A percentile compares a stretch with the other conserved stretches of the same genome.
Conservation (phyloP, 139 green algal genomes). For the Volvox reticuliferus region DNA sequence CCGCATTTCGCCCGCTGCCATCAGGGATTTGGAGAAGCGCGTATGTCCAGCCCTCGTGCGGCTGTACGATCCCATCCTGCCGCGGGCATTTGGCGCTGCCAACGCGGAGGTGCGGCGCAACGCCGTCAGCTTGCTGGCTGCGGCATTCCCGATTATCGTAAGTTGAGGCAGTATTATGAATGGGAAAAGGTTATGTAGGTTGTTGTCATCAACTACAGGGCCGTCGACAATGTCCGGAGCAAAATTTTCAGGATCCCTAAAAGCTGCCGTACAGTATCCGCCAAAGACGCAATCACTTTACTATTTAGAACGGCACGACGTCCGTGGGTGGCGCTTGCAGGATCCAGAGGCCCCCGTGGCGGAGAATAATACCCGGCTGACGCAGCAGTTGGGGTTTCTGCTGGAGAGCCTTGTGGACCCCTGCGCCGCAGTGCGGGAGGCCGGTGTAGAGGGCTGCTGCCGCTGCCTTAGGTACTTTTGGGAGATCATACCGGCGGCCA, state of each 20-base stretch:
- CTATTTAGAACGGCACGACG: too few species aligned
- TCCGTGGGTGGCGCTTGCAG: slow-evolving; percentile 41
- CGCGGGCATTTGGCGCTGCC: slow-evolving; percentile 73
- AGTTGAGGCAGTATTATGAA: neutral
- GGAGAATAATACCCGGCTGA: slow-evolving; percentile 75
- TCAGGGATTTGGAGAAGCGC: slow-evolving; percentile 37
- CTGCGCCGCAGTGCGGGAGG: slow-evolving; percentile 72
- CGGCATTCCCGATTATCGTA: slow-evolving; percentile 86
- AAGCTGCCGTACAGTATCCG: too few species aligned
- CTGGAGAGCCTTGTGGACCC: slow-evolving; percentile 70
- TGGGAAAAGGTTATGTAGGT: neutral
- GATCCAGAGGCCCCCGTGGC: slow-evolving; percentile 68
- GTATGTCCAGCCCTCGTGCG: slow-evolving; percentile 82
- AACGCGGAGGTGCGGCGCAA: slow-evolving; percentile 86
- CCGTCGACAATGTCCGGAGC: too few species aligned
- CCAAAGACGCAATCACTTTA: too few species aligned
- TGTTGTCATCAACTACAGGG: too few species aligned
- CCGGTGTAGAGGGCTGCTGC: slow-evolving; percentile 69
- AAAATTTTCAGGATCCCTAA: too few species aligned
- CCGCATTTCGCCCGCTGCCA: neutral
- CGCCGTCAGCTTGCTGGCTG: slow-evolving; percentile 76
- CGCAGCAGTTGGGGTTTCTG: slow-evolving; percentile 67
- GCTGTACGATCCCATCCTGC: slow-evolving; percentile 89
- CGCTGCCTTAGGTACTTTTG: slow-evolving; percentile 81
- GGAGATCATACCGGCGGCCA: slow-evolving; percentile 85